Percentiles rank a stretch among this genome's conserved stretches.
phyloP scores from a whole-genome alignment of 306 rosid species.

The Vigna angularis region DNA sequence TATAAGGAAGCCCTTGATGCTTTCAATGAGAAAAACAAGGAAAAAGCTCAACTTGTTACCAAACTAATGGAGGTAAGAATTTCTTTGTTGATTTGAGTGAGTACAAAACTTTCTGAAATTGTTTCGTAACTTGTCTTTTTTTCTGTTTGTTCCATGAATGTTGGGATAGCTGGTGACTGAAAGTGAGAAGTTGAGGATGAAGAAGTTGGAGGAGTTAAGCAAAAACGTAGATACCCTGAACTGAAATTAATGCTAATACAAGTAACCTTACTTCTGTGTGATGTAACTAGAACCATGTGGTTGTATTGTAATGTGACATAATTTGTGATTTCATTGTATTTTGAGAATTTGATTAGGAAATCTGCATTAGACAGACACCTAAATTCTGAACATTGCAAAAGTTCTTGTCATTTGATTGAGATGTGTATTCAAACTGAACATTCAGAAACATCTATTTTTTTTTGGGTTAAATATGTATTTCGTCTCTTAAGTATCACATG shows the following conservation, averaged over 20 bases:
- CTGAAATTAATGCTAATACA: conserved; percentile 45
- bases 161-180: conserved; percentile 62
- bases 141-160: neutral
- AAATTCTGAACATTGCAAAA: conserved; percentile 29
- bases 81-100: neutral
- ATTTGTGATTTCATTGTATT: conserved; percentile 48
- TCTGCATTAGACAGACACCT: conserved; percentile 38
- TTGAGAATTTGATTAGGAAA: conserved; percentile 47
- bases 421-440: conserved; percentile 34
- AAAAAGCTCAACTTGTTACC: conserved; percentile 75
- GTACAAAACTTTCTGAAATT: neutral
- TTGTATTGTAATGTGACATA: conserved; percentile 40
- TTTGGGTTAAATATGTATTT: too few relatives aligned
- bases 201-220: conserved; percentile 98
- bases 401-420: conserved; percentile 35
- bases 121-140: conserved; percentile 24
- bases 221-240: conserved; percentile 77
- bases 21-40: conserved; percentile 93
- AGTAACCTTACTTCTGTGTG: conserved; percentile 50
- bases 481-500: too few relatives aligned
- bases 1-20: conserved; percentile 97
- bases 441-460: conserved; percentile 1
- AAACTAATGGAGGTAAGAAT: conserved; percentile 78
- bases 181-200: conserved; percentile 94
- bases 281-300: conserved; percentile 47